phyloP scores from a whole-genome alignment of 768 basidiomycete genomes.

The Asterophora parasitica region DNA sequence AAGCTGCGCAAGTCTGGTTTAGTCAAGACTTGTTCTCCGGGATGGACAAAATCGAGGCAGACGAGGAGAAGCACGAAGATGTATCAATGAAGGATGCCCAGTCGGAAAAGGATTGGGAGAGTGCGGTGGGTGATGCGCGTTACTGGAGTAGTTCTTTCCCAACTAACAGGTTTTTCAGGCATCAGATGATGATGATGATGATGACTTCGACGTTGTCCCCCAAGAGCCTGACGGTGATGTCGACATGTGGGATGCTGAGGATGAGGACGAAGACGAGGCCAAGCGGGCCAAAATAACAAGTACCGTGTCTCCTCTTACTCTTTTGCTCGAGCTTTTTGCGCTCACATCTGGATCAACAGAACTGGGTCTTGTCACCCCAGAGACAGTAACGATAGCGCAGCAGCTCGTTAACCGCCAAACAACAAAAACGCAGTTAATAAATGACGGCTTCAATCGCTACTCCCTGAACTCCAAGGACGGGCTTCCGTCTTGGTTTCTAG shows the following conservation, averaged over 20 bases:
- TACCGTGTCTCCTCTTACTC: constrained; percentile 25
- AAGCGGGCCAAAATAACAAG: constrained; percentile 65
- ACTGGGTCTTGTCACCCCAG: constrained; percentile 78
- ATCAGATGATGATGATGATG: constrained; percentile 41
- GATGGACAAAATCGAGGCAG: constrained; percentile 38
- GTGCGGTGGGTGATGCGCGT: constrained; percentile 9
- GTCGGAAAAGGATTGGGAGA: constrained; percentile 18
- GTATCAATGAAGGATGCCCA: constrained; percentile 15
- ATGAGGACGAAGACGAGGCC: constrained; percentile 67
- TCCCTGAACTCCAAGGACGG: constrained; percentile 89
- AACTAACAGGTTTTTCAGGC: constrained; percentile 4
- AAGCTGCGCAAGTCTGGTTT: constrained; percentile 88
- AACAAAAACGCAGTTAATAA: constrained; percentile 84
- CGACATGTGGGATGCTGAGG: constrained; percentile 78
- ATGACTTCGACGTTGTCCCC: constrained; percentile 74
- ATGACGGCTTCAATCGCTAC: constrained; percentile 94
- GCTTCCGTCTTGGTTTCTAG: constrained; percentile 94
- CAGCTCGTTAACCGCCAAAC: constrained; percentile 86
- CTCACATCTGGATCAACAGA: constrained; percentile 38
- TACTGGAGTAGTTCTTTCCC: not conserved
- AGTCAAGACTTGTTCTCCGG: constrained; percentile 86
- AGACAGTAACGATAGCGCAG: constrained; percentile 89
- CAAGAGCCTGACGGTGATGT: constrained; percentile 53
- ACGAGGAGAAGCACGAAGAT: constrained; percentile 25
- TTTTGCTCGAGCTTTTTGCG: not conserved